Percentiles rank a stretch among this genome's conserved stretches.
These are phyloP conservation scores for Heterobasidion occidentale DNA, from an alignment of 1,284 basidiomycete genomes.

Conservation along the genomic window DNA sequence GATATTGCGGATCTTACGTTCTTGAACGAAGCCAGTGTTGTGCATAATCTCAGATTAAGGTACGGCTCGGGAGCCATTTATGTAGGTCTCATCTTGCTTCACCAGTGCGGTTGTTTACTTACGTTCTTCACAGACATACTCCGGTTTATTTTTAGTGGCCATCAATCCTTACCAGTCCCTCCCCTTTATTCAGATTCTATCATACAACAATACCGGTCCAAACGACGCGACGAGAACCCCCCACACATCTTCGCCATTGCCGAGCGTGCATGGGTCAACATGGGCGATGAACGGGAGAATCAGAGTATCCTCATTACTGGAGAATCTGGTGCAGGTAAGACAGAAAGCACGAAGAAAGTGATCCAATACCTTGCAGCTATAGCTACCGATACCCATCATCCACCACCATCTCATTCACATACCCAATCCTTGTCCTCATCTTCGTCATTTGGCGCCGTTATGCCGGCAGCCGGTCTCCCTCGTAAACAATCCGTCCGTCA, in stretches of 20 bases:
- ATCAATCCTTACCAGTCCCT: conserved; percentile 95
- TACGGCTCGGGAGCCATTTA: conserved; percentile 94
- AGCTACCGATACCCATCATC: conserved; percentile 71
- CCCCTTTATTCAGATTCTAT: conserved; percentile 93
- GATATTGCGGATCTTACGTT: conserved; percentile 99
- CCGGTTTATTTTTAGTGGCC: conserved; percentile 94
- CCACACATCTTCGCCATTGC: conserved; percentile 98
- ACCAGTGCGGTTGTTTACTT: not conserved
- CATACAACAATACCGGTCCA: conserved; percentile 88
- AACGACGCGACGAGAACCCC: conserved; percentile 89
- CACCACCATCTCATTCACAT: conserved; percentile 47
- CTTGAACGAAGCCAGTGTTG: conserved; percentile 97
- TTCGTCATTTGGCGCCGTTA: conserved; percentile 35
- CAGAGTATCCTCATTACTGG: conserved; percentile 99
- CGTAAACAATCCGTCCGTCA: conserved; percentile 42
- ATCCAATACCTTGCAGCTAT: conserved; percentile 99
- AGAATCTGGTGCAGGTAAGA: conserved; percentile 99
- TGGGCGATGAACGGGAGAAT: conserved; percentile 95
- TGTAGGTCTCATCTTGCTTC: conserved; percentile 44
- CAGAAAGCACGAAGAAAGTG: conserved; percentile 99
- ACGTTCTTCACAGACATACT: conserved; percentile 70
- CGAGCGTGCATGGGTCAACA: conserved; percentile 97
- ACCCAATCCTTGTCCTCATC: conserved; percentile 40
- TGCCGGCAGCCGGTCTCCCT: conserved; percentile 54
- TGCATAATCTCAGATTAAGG: conserved; percentile 90